Base-by-base conservation (phyloP, 192 early-diverging fungal genomes). In the Coemansia umbellata region DNA sequence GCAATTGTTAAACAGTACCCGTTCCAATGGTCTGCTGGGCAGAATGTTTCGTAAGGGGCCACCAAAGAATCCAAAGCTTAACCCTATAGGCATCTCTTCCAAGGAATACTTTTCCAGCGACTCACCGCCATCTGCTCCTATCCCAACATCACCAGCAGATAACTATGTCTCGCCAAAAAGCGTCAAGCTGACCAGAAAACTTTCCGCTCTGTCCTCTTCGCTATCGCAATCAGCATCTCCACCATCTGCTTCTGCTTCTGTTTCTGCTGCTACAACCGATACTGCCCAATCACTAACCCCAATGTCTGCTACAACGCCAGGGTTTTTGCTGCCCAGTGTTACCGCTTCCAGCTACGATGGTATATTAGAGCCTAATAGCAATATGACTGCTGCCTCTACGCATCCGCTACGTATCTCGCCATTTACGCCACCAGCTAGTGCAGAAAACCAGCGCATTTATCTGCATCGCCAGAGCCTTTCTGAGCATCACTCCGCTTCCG, bases 41-140 rank as follows among this genome's bases (percentile, higher is more conserved):
- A 73, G 66, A 45, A 73, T 73, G 69, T 66, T 73, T 26, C 69
- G 69, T 42, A 73, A 73, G 50, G 53, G 63, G 43, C 55, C 69
- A 15, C 17, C 69, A 8, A 73, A 73, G 54, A 56, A 60, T 40
- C 58, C 69, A 54, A 73, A 66, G 44, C 62, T 66, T 21, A 73
- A 73, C 30, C 63, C 69, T 2, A 50, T 66, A 47, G 69, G 69
- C 22, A 73, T 73, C 11, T 73, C 69, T 39, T 73, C 69, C n/a
- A 73, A 73, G 37, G 63, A 73, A 37, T 66, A 61, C 36, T 73
- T 73, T 53, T 36, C 64, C n/a, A 52, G 31, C 13, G 51, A 51
- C 13, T 28, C 37, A n/a, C 54, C 58, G 27, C 49, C 37, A 10
- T 58, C 62, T 10, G 55, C 48, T 10, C 56, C 45, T 13, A 14